phyloP scores from a whole-genome alignment of 2,329 filamentous ascomycete genomes.

The Pseudovirgaria hyperparasitica region DNA sequence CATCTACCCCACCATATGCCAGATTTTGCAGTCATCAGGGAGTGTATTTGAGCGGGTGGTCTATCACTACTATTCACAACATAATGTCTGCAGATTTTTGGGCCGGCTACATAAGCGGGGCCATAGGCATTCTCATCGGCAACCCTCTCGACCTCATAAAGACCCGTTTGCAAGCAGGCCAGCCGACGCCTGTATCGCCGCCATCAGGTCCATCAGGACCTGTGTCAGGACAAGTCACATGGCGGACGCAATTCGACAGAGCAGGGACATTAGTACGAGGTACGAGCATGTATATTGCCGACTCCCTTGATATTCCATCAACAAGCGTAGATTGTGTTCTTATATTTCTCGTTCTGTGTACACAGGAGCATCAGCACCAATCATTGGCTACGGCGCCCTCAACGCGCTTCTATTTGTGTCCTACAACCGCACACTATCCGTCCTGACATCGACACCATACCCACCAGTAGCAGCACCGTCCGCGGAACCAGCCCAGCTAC shows the following conservation, averaged over 20 bases:
- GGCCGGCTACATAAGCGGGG: slow-evolving; percentile 83
- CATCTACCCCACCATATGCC: too few species aligned
- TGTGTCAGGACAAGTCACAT: slow-evolving; percentile 11
- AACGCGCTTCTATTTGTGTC: slow-evolving; percentile 83
- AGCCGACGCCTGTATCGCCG: slow-evolving; percentile 6
- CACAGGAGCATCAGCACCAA: slow-evolving; percentile 66
- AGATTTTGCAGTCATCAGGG: too few species aligned
- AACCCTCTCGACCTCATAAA: slow-evolving; percentile 76
- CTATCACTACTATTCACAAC: too few species aligned
- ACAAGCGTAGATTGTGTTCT: background rate
- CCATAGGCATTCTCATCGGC: slow-evolving; percentile 73
- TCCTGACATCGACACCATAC: slow-evolving; percentile 36
- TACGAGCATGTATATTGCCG: slow-evolving; percentile 5
- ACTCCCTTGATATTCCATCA: background rate
- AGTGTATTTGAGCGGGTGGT: too few species aligned
- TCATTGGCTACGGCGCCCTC: slow-evolving; percentile 79
- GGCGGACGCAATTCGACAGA: slow-evolving; percentile 19
- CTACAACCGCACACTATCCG: slow-evolving; percentile 70
- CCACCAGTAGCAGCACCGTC: too few species aligned
- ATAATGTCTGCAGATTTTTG: slow-evolving; percentile 88
- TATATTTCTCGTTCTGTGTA: background rate
- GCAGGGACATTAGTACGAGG: slow-evolving; percentile 24
- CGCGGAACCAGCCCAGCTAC: slow-evolving; percentile 30
- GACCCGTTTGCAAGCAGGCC: slow-evolving; percentile 63
- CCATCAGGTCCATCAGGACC: slow-evolving; percentile 4